Base-by-base conservation (phyloP, 2,329 filamentous ascomycete species). In the Trichoderma sp. region DNA sequence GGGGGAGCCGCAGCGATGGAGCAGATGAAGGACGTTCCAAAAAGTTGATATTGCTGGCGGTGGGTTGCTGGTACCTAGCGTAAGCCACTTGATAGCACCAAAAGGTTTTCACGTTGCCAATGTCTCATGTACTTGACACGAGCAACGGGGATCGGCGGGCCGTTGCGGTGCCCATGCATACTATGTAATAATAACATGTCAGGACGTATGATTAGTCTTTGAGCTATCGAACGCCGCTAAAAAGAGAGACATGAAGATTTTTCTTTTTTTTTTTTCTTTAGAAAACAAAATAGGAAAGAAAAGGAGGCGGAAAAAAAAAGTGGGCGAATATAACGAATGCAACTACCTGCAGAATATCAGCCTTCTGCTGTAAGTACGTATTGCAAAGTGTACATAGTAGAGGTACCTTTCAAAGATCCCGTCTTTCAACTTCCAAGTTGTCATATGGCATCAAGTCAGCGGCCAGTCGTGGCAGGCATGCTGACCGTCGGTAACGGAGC, bases 141-240 rank as follows among this genome's bases (percentile, higher is more conserved):
- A 39, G 48, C 19, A 64, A 54, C 37, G 48, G 34, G 25, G 60
- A 64, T 64, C 60, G 60, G 60, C 60, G 45, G 60, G 60, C 48
- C 60, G 60, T 64, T 54, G 60, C 60, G 50, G 35, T 63, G 45
- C 34, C 48, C 48, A 54, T 54, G 45, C 60, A 32, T 53, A 29
- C 5, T 52, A 29, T 22, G 25, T 50, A 37, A 42, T 58, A 39
- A 27, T 53, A 54, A 53, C 29, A 54, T 63, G 59, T 29, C 22
- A 39, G 35, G 42, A 25, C 22, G 32, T 53, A 37, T 35, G 45
- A 63, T 35, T 37, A 63, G 42, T 27, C 6, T 25, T 52, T 15
- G 59, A 52, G 59, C 59, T 63, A 63, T 63, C 42, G 22, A 63
- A 52, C 48, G 59, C 59, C 59, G 42, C 57, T 59, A 59, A 45